Conservation (phyloP, 805 yeast genomes). For the Groenewaldozyma tartarivorans region DNA sequence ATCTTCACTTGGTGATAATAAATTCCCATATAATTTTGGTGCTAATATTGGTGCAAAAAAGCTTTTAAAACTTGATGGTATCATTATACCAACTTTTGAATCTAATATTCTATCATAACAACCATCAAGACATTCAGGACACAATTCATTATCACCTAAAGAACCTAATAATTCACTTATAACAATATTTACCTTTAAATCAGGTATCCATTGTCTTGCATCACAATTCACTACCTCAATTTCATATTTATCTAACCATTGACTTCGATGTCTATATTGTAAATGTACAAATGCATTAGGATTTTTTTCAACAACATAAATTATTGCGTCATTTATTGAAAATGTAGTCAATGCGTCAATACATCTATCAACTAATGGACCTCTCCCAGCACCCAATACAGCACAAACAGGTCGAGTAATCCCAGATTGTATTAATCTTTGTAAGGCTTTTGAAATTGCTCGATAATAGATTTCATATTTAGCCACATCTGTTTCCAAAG, state of each 20-base stretch:
- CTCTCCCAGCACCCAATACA: slow-evolving; percentile 83
- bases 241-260: slow-evolving; percentile 36
- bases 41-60: slow-evolving; percentile 59
- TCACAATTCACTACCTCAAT: slow-evolving; percentile 51
- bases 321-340: slow-evolving; percentile 17
- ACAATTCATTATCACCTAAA: slow-evolving; percentile 83
- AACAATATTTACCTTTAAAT: slow-evolving; percentile 42
- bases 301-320: slow-evolving; percentile 67
- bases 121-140: slow-evolving; percentile 67
- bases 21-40: slow-evolving; percentile 36
- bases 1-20: background rate
- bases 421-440: slow-evolving; percentile 15
- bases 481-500: slow-evolving; percentile 59
- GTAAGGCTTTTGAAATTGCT: slow-evolving; percentile 52
- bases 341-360: slow-evolving; percentile 32
- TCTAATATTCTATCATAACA: slow-evolving; percentile 32
- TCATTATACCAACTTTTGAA: slow-evolving; percentile 40
- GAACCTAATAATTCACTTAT: slow-evolving; percentile 82
- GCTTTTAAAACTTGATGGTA: slow-evolving; percentile 52
- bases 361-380: slow-evolving; percentile 59
- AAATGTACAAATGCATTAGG: slow-evolving; percentile 46
- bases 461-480: slow-evolving; percentile 62
- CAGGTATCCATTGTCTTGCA: slow-evolving; percentile 42
- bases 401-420: slow-evolving; percentile 29
- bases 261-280: slow-evolving; percentile 36